phyloP scores from a whole-genome alignment of 331 rosid genomes.

The Arachis monticola region DNA sequence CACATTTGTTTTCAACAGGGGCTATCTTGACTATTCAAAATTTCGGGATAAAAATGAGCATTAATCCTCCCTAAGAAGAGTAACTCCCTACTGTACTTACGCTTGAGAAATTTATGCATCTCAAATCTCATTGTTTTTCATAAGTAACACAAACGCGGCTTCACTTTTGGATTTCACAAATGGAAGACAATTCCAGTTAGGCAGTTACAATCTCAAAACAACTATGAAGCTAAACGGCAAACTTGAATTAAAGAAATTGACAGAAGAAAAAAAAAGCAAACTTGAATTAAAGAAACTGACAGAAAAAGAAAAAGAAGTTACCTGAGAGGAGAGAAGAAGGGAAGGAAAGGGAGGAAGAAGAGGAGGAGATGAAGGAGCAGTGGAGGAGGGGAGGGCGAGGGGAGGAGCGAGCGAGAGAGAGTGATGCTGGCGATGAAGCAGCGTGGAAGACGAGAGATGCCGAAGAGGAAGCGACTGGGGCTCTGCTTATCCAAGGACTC shows the following conservation, averaged over 20 bases:
- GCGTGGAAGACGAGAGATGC: constrained; percentile 28
- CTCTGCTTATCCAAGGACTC: constrained; percentile 20
- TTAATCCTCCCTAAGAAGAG: neutral
- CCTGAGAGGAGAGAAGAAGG: constrained; percentile 37
- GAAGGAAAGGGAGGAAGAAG: constrained; percentile 40
- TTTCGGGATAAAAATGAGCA: too few relatives aligned
- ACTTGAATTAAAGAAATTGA: neutral
- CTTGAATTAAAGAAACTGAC: neutral
- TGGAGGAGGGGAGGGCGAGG: constrained; percentile 35
- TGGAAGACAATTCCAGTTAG: neutral
- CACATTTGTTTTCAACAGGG: too few relatives aligned
- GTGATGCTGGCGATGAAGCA: constrained; percentile 6
- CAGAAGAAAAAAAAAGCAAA: neutral
- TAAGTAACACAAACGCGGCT: neutral
- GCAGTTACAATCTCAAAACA: neutral
- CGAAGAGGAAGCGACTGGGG: neutral
- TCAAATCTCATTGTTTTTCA: neutral
- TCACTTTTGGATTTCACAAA: neutral
- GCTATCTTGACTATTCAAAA: too few relatives aligned
- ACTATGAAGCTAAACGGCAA: neutral
- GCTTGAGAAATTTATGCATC: neutral
- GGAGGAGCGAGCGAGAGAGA: neutral
- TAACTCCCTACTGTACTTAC: neutral
- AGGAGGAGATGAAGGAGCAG: constrained; percentile 34
- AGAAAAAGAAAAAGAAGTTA: neutral